Percentiles rank a stretch among this genome's conserved stretches.
These are phyloP conservation scores for Phialophora verrucosa DNA, from an alignment of 2,329 filamentous ascomycete species.

Conservation along the genomic window DNA sequence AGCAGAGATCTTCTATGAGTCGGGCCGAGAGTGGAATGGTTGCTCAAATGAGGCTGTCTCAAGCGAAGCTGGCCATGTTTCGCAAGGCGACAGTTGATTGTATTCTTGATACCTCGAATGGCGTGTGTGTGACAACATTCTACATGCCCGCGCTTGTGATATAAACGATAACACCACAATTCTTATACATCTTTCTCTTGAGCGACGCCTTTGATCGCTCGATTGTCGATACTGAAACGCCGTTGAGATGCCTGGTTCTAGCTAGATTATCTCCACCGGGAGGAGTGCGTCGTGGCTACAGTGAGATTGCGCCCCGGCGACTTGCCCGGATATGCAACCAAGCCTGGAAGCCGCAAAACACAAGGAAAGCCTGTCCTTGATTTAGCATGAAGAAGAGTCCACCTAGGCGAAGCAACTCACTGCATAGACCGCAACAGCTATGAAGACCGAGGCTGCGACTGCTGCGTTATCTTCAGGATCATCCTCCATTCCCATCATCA, in stretches of 20 bases:
- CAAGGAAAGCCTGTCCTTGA: constrained; percentile 73
- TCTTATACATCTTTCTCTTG: not conserved
- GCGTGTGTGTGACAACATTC: constrained; percentile 27
- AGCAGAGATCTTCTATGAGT: constrained; percentile 87
- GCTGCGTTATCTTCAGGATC: constrained; percentile 67
- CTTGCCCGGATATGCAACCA: constrained; percentile 83
- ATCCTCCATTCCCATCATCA: constrained; percentile 76
- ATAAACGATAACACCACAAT: not conserved
- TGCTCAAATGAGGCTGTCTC: not conserved
- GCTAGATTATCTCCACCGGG: not conserved
- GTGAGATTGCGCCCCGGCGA: constrained; percentile 80
- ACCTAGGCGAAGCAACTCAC: constrained; percentile 61
- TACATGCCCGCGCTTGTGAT: constrained; percentile 22
- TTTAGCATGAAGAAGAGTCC: constrained; percentile 30
- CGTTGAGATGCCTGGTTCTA: constrained; percentile 10
- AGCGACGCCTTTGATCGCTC: not conserved
- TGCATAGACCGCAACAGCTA: constrained; percentile 83
- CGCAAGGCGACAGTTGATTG: constrained; percentile 14
- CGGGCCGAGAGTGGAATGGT: constrained; percentile 2
- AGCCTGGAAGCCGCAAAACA: constrained; percentile 91
- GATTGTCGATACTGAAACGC: not conserved
- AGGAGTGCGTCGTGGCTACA: constrained; percentile 55
- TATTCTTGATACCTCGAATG: constrained; percentile 22
- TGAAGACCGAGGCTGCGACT: constrained; percentile 84
- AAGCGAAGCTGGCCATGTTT: not conserved